Evolutionary conservation across 768 basidiomycete species (phyloP).

Genomic region (Antrodiella citrinella): DNA sequence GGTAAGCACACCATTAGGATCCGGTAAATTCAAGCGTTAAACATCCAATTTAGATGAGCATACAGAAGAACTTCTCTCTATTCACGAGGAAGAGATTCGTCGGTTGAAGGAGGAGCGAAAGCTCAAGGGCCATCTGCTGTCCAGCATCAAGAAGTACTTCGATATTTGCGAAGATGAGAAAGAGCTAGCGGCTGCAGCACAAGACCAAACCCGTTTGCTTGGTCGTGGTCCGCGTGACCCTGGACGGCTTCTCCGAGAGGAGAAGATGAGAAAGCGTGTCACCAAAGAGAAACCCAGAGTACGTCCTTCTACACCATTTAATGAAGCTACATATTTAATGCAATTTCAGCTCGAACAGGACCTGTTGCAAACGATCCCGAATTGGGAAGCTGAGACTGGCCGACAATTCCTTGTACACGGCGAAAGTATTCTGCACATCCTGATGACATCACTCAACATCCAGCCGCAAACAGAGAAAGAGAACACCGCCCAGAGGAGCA

Average conservation of each 20-base stretch:
- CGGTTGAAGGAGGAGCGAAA: conserved; percentile 78
- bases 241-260: conserved; percentile 81
- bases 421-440: conserved; percentile 66
- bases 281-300: conserved; percentile 90
- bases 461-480: conserved; percentile 69
- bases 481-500: conserved; percentile 34
- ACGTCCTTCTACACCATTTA: conserved; percentile 22
- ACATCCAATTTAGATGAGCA: conserved; percentile 74
- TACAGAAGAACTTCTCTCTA: conserved; percentile 77
- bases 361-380: conserved; percentile 64
- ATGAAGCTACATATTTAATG: neutral
- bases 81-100: conserved; percentile 81
- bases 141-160: conserved; percentile 79
- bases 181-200: conserved; percentile 73
- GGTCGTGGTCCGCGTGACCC: conserved; percentile 80
- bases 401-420: conserved; percentile 82
- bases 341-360: conserved; percentile 78
- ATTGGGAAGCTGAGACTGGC: conserved; percentile 76
- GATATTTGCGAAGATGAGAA: conserved; percentile 86
- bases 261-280: conserved; percentile 95
- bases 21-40: too few species aligned
- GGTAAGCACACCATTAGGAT: conserved; percentile 41
- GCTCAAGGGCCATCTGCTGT: conserved; percentile 67
- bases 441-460: conserved; percentile 46
- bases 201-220: conserved; percentile 74